Evolutionary conservation across 352 stramenopile genomes (phyloP).

Genomic region (Globisporangium irregulare): DNA sequence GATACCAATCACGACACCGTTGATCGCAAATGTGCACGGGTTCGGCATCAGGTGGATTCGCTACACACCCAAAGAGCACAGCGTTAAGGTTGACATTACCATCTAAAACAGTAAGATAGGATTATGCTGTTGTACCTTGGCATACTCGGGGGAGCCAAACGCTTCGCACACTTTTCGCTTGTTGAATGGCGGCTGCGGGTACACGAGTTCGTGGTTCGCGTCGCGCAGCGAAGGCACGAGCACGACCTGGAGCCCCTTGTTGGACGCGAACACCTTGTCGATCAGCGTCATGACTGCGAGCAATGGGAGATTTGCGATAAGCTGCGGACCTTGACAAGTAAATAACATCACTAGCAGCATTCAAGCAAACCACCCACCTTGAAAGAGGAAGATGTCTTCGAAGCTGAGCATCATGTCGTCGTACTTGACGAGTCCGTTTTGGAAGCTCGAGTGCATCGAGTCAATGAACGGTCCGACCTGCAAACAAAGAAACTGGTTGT

Average conservation of each 20-base stretch:
- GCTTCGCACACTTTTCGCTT: slow-evolving; percentile 80
- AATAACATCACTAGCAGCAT: background rate
- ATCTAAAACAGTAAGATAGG: too few relatives aligned
- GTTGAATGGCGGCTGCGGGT: slow-evolving; percentile 92
- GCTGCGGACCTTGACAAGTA: too few relatives aligned
- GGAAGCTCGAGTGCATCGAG: slow-evolving; percentile 86
- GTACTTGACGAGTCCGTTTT: slow-evolving; percentile 77
- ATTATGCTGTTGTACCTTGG: slow-evolving; percentile 34
- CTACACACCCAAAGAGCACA: slow-evolving; percentile 20
- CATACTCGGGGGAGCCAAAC: slow-evolving; percentile 50
- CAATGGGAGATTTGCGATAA: background rate
- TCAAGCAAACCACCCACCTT: slow-evolving; percentile 35
- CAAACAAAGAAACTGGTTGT: background rate
- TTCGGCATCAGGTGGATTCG: slow-evolving; percentile 95
- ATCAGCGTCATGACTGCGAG: slow-evolving; percentile 68
- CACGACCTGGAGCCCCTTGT: slow-evolving; percentile 81
- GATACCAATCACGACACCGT: slow-evolving; percentile 92
- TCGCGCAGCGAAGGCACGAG: slow-evolving; percentile 96
- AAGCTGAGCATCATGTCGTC: slow-evolving; percentile 82
- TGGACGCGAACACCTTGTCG: slow-evolving; percentile 55
- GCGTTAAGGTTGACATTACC: background rate
- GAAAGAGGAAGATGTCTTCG: slow-evolving; percentile 85
- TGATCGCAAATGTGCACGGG: slow-evolving; percentile 94
- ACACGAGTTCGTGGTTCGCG: slow-evolving; percentile 94
- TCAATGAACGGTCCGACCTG: slow-evolving; percentile 97